phyloP scores from a whole-genome alignment of 2,329 filamentous ascomycete genomes.

The Apiospora aurea region DNA sequence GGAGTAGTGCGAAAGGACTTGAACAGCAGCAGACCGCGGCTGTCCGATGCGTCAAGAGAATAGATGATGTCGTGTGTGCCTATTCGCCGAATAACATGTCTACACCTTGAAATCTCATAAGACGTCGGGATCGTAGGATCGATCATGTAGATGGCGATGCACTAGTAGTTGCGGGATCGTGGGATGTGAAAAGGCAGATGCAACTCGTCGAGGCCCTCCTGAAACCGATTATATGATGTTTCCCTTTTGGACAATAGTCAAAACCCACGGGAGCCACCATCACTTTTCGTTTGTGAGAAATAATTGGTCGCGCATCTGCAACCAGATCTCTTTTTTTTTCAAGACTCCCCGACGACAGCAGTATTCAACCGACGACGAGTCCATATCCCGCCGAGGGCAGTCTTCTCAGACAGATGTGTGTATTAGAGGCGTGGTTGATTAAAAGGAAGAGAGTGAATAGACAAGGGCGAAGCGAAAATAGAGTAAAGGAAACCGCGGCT shows the following conservation, averaged over 20 bases:
- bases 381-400: conserved; percentile 33
- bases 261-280: conserved; percentile 18
- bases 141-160: conserved; percentile 31
- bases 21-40: conserved; percentile 1
- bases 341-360: conserved; percentile 31
- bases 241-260: conserved; percentile 19
- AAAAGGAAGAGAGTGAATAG: conserved; percentile 51
- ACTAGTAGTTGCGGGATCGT: conserved; percentile 29
- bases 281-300: conserved; percentile 1
- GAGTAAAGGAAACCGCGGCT: conserved; percentile 54
- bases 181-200: conserved; percentile 33
- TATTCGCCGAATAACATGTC: conserved; percentile 37
- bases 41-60: conserved; percentile 32
- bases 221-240: conserved; percentile 30
- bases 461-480: conserved; percentile 53
- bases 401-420: conserved; percentile 40
- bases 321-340: background rate
- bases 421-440: conserved; percentile 52
- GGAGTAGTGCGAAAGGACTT: background rate
- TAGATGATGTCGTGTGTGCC: conserved; percentile 37
- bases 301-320: background rate
- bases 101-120: conserved; percentile 30
- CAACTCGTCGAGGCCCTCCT: conserved; percentile 33
- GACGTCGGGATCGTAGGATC: conserved; percentile 28
- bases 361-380: conserved; percentile 30